Conservation (phyloP, 768 basidiomycete genomes). For the Pholiota molesta region DNA sequence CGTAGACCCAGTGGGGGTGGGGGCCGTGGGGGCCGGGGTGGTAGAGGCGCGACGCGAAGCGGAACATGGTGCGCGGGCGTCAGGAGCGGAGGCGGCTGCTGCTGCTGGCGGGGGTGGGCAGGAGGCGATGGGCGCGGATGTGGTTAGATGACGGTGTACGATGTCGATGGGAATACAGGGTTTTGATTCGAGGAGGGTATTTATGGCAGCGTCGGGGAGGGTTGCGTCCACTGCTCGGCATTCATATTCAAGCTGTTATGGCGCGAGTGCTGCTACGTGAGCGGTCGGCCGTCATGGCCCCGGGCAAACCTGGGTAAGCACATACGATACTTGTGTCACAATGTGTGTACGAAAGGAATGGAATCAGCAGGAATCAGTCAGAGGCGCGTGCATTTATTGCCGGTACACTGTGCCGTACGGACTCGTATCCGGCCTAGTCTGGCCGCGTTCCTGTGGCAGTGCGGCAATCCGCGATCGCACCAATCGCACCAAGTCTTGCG, state of each 20-base stretch:
- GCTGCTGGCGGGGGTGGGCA: neutral
- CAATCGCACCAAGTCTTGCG: no score
- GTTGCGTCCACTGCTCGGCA: neutral
- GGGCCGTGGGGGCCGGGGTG: conserved; percentile 5
- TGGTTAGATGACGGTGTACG: no score
- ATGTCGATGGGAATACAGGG: no score
- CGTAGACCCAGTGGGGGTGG: conserved; percentile 10
- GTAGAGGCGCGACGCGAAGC: neutral
- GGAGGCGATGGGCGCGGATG: no score
- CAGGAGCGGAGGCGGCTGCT: neutral
- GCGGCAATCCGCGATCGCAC: no score
- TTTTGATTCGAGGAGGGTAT: neutral
- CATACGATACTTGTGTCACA: no score
- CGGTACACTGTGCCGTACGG: neutral
- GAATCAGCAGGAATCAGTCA: neutral
- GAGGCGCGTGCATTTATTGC: no score
- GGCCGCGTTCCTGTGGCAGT: no score
- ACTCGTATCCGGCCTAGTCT: neutral
- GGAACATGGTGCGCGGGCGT: neutral
- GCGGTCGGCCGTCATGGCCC: neutral
- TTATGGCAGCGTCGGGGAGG: neutral
- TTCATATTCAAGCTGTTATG: neutral
- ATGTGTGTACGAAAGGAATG: neutral
- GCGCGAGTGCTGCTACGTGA: neutral
- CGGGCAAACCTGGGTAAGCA: neutral